Evolutionary conservation across 2,329 filamentous ascomycete genomes (phyloP).

Genomic region (Aureobasidium sp.): DNA sequence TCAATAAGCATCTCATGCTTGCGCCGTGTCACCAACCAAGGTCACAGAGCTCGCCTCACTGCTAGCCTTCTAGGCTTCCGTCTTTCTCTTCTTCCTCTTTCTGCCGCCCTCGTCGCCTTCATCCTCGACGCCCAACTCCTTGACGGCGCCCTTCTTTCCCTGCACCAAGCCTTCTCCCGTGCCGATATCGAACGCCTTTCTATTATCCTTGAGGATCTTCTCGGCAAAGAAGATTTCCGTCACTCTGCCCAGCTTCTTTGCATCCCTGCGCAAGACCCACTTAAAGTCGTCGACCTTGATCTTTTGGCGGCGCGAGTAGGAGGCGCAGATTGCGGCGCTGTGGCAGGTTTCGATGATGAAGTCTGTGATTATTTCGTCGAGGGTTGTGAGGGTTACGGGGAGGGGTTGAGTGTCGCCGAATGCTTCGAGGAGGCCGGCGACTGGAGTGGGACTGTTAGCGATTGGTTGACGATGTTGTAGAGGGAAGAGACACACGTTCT

Average conservation of each 20-base stretch:
- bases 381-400: constrained; percentile 71
- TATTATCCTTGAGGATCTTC: constrained; percentile 71
- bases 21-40: background rate
- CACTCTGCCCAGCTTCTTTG: constrained; percentile 77
- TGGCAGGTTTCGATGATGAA: constrained; percentile 93
- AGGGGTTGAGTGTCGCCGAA: constrained; percentile 76
- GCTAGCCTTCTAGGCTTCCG: constrained; percentile 16
- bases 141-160: constrained; percentile 32
- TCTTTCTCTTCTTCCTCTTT: constrained; percentile 26
- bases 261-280: constrained; percentile 81
- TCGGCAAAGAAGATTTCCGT: constrained; percentile 85
- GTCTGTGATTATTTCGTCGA: constrained; percentile 94
- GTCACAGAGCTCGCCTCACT: background rate
- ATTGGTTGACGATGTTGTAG: constrained; percentile 12
- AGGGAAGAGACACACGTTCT: constrained; percentile 29
- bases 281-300: constrained; percentile 98
- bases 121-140: constrained; percentile 54
- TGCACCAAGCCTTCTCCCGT: constrained; percentile 53
- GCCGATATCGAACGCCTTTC: constrained; percentile 64
- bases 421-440: constrained; percentile 32
- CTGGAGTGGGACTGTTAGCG: constrained; percentile 35
- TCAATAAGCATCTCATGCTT: background rate
- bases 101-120: constrained; percentile 23
- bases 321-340: constrained; percentile 75
- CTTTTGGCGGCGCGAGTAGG: constrained; percentile 83